A percentile compares a stretch with the other conserved stretches of the same genome.
These are phyloP conservation scores for Pseudonitzschia multiseries DNA, from an alignment of 108 stramenopile genomes.

Conservation along the genomic window DNA sequence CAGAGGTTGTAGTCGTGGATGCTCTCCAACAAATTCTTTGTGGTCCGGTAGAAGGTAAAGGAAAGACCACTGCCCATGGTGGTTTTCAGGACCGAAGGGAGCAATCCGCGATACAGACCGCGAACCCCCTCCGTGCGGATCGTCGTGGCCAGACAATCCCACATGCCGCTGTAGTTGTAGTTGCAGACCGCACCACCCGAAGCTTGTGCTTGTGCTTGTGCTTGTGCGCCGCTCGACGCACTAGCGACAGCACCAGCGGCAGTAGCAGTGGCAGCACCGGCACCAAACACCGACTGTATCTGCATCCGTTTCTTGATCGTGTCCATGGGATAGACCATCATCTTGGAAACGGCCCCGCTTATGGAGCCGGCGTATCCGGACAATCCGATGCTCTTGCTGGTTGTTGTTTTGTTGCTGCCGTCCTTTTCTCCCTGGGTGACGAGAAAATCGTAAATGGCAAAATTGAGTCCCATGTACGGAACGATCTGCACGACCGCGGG, in stretches of 20 bases:
- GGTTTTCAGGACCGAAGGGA: slow-evolving; percentile 65
- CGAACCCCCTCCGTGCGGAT: slow-evolving; percentile 57
- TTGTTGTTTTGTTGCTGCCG: no score
- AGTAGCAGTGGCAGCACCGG: no score
- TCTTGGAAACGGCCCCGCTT: slow-evolving; percentile 84
- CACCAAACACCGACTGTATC: slow-evolving; percentile 78
- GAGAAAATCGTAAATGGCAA: slow-evolving; percentile 83
- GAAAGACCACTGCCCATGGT: slow-evolving; percentile 45
- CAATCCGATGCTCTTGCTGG: slow-evolving; percentile 39
- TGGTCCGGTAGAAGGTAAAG: slow-evolving; percentile 45
- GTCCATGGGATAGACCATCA: slow-evolving; percentile 92
- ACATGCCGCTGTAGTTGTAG: slow-evolving; percentile 56
- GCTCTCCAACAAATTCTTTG: slow-evolving; percentile 40
- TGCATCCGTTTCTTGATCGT: slow-evolving; percentile 94
- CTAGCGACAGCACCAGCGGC: no score
- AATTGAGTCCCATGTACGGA: slow-evolving; percentile 94
- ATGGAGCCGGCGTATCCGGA: slow-evolving; percentile 72
- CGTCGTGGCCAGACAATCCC: slow-evolving; percentile 72
- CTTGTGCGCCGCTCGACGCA: slow-evolving; percentile 8
- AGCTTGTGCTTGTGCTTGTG: no score
- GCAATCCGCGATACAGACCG: slow-evolving; percentile 66
- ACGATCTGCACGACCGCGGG: slow-evolving; percentile 84
- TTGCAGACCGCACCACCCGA: slow-evolving; percentile 12
- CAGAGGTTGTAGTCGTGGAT: slow-evolving; percentile 22
- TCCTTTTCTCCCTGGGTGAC: slow-evolving; percentile 29